Conservation (phyloP, 179 eudicot species). For the Camellia oleifera region DNA sequence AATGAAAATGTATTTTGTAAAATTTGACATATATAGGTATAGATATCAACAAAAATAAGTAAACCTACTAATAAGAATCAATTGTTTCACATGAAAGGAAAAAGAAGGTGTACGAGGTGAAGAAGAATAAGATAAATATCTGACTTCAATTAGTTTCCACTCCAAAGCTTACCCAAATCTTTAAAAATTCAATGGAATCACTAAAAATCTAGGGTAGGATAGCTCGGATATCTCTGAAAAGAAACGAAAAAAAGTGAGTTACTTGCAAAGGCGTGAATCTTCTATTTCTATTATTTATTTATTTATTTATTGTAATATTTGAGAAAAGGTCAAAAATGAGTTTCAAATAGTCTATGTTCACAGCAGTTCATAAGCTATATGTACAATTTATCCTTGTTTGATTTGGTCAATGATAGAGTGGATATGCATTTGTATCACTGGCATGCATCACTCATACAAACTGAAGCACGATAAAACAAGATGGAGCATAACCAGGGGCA, state of each 20-base stretch:
- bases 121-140: background rate
- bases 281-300: background rate
- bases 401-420: background rate
- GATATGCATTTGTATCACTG: background rate
- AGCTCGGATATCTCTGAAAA: background rate
- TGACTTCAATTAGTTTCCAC: background rate
- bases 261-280: background rate
- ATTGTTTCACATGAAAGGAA: background rate
- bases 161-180: background rate
- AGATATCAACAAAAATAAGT: background rate
- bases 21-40: background rate
- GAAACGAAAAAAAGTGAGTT: background rate
- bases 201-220: background rate
- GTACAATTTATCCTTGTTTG: background rate
- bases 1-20: background rate
- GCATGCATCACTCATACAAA: background rate
- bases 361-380: conserved; percentile 2
- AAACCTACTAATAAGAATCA: background rate
- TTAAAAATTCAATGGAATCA: background rate
- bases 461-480: background rate
- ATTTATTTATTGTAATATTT: background rate
- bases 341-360: background rate
- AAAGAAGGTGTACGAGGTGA: background rate
- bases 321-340: background rate
- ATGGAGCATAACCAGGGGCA: background rate